Evolutionary conservation across 2,329 filamentous ascomycete genomes (phyloP), one percentile per base, ranked within the genome.

Genomic region (Fusarium penzigii): DNA sequence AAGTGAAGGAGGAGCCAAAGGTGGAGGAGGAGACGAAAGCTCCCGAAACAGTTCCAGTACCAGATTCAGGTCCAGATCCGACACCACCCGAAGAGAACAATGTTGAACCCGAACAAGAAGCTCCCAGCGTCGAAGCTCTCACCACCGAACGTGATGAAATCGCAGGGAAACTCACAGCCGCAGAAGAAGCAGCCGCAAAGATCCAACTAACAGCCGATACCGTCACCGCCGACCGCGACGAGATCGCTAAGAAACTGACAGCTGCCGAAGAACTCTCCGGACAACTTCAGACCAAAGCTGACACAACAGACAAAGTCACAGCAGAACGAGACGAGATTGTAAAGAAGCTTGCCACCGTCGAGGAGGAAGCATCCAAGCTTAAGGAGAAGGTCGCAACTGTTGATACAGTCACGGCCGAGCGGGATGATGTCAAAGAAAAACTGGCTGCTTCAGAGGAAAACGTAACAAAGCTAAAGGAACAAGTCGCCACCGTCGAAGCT

Each of bases 161-260:
- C 5, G 50, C 46, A 7, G 17, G 12, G 6, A 63, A 64, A 49
- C 54, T 64, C n/a, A 47, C 49, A 0, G 51, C 55, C 6, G 57
- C 63, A 1, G 58, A 57, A 17, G 49, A 55, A 14, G 49, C 45
- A 16, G 44, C 48, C 11, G n/a, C 53, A 14, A 53, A 55, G 49
- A 49, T 55, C 14, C 41, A 48, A 8, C 49, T 49, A 39, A 52
- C 38, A 3, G 49, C 39, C 2, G 53, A 49, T 9, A 32, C 44
- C 2, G 32, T 60, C 1, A 46, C 48, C 0, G 14, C 53, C 1
- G 61, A 64, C 51, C 61, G 57, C 2, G 61, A 64, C 10, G 61
- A 65, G 41, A 52, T 65, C 13, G 56, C 63, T 7, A 52, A 54
- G 49, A 65, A 65, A 46, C 57, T 65, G 3, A 48, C 59, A 13